Conservation (phyloP, 495 filamentous ascomycete species). For the Penicillium dipodomyicola region DNA sequence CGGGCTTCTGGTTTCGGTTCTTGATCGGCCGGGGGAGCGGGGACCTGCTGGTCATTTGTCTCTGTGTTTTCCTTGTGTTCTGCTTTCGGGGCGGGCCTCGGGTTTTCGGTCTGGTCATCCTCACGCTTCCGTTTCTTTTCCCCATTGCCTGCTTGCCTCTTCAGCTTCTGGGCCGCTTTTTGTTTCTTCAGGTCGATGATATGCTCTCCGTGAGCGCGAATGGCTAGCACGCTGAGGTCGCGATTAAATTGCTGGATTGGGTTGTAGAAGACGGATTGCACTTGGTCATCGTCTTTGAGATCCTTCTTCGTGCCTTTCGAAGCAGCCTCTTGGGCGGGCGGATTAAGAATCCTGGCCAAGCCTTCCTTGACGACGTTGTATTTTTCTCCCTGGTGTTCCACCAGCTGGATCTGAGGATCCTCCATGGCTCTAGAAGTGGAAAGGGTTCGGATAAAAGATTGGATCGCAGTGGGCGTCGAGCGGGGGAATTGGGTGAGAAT, state of each 20-base stretch:
- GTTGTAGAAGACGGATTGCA: conserved; percentile 93
- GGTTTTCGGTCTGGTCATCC: conserved; percentile 24
- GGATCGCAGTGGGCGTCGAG: neutral
- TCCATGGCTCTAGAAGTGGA: conserved; percentile 18
- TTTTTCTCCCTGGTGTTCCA: conserved; percentile 45
- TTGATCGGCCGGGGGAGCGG: conserved; percentile 4
- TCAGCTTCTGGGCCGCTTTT: conserved; percentile 37
- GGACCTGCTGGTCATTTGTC: conserved; percentile 7
- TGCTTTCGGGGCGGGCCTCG: conserved; percentile 13
- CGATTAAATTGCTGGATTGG: conserved; percentile 98
- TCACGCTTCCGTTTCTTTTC: conserved; percentile 51
- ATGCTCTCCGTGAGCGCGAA: conserved; percentile 78
- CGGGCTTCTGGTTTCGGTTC: conserved; percentile 4
- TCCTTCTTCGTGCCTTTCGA: conserved; percentile 43
- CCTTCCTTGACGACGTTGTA: conserved; percentile 70
- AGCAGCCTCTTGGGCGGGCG: conserved; percentile 46
- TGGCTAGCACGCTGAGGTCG: conserved; percentile 87
- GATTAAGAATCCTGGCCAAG: conserved; percentile 62
- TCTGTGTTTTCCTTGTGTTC: conserved; percentile 17
- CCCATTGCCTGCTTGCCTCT: conserved; percentile 41
- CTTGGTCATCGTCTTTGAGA: conserved; percentile 48
- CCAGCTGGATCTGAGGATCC: conserved; percentile 18
- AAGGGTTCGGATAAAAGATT: conserved; percentile 10
- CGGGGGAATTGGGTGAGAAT: conserved; percentile 3
- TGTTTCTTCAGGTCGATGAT: conserved; percentile 44